Evolutionary conservation across 257 asterid species (phyloP).

Genomic region (Euphrasia confusa): DNA sequence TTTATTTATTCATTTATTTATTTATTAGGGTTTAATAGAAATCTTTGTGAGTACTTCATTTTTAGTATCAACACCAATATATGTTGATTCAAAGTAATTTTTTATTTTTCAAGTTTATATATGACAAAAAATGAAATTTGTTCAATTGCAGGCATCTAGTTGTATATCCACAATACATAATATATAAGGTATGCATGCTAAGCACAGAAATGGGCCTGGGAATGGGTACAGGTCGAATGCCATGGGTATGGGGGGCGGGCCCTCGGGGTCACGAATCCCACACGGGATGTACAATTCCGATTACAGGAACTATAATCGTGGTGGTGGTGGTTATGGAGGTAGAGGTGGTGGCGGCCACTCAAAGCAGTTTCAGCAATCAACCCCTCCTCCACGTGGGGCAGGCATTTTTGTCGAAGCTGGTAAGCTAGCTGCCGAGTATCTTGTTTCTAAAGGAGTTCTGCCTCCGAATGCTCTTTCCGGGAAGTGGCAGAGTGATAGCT

Average conservation of each 20-base stretch:
- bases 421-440: constrained; percentile 77
- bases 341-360: constrained; percentile 61
- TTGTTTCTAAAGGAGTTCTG: constrained; percentile 71
- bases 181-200: constrained; percentile 52
- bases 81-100: constrained; percentile 6
- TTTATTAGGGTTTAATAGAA: constrained; percentile 22
- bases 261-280: constrained; percentile 54
- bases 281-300: constrained; percentile 55
- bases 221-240: constrained; percentile 67
- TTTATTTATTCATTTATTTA: neutral
- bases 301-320: constrained; percentile 52
- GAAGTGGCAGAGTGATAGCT: constrained; percentile 50
- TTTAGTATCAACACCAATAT: constrained; percentile 1
- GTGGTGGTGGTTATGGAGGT: constrained; percentile 71
- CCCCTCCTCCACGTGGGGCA: constrained; percentile 41
- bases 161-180: constrained; percentile 11
- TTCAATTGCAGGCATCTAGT: constrained; percentile 23
- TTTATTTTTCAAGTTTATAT: neutral
- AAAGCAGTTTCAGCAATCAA: constrained; percentile 51
- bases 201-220: constrained; percentile 66
- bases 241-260: constrained; percentile 55
- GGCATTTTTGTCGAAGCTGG: constrained; percentile 90
- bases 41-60: neutral
- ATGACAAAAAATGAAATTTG: constrained; percentile 3
- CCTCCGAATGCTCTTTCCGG: constrained; percentile 71